Base-by-base conservation (phyloP, 148 eudicot species). In the Selenicereus undatus region DNA sequence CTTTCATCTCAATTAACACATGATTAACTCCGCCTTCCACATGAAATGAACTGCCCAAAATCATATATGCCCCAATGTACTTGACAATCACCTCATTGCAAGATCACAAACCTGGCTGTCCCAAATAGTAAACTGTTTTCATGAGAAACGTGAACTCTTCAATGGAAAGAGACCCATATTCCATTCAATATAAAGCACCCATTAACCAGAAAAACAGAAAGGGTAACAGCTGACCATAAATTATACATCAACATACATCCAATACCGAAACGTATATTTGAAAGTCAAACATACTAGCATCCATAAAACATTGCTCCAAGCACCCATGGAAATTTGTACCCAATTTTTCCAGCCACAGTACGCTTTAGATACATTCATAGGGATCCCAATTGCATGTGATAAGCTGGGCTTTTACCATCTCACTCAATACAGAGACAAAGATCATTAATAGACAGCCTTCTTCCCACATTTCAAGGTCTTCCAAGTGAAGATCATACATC, bases 291-390 rank as follows among this genome's bases (percentile, higher is more conserved):
- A 68, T 43, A 81, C 78, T 77, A 42, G 54, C 68, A 84, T 81
- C 84, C 81, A 78, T 56, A 74, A 43, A 65, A 68, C 76, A 81
- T 43, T 35, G 74, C 84, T 84, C 81, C 84, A 60, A 76, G 36
- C 79, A 81, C 73, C 74, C 65, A 24, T 13, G 68, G 43, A 78
- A 71, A 65, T 50, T 66, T 84, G 73, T 64, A 78, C 84, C 84
- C 83, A 84, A 75, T 74, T 52, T 72, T 76, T 78, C 86, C 52
- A 78, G 79, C 82, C 84, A 78, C 66, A 68, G 39, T 24, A 65
- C 68, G 58, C 79, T 66, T 65, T 64, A 78, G 68, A 43, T 71
- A 75, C 77, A 80, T 45, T 76, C 65, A 70, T 48, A 83, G 64
- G 42, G 71, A 54, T 73, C 86, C 86, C 84, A 81, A 84, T 73